Evolutionary conservation across 768 basidiomycete species (phyloP), one percentile per base, ranked within the genome.

Genomic region (Auriscalpium vulgare): DNA sequence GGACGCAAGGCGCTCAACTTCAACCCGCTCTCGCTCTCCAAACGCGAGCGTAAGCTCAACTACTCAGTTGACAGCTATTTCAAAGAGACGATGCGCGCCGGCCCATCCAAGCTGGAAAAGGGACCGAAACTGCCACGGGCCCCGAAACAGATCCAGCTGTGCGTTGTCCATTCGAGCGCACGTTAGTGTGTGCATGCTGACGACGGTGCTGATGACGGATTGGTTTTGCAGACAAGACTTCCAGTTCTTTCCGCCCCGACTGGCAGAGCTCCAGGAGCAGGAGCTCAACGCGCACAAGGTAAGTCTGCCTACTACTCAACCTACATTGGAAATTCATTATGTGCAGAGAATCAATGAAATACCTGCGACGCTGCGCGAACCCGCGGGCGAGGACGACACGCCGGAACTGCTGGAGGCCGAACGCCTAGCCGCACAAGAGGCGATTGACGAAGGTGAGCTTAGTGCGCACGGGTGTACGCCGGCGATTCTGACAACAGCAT

Each of bases 41-140:
- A 97, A 74, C 84, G 95, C 4, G 93, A 95, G 69, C 83, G 95
- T 58, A 94, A 95, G 71, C 81, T 84, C 36, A 95, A 95, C 65
- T 97, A 97, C 70, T 94, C 91, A 0, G 89, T 97, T 37, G 94
- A 97, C 65, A 85, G 81, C 50, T 99, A 99, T 70, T 97, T 95
- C 80, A 90, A 94, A 70, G 92, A 95, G 66, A 86, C 88, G 0
- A 76, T 97, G 64, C 85, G 90, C 13, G 83, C 82, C 9, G 88
- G 88, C 0, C 82, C 87, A 1, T 83, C 84, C 17, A 92, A 93
- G 69, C 72, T 74, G 23, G 87, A 90, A 57, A 95, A 94, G 68
- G 84, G 80, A 10, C 85, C 89, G 2, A 93, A 92, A 65, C 68
- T 91, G 19, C 86, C 91, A 2, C 78, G 90, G 16, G 88, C 91